phyloP scores from a whole-genome alignment of 371 early-diverging fungal species.

The Coemansia sp. region DNA sequence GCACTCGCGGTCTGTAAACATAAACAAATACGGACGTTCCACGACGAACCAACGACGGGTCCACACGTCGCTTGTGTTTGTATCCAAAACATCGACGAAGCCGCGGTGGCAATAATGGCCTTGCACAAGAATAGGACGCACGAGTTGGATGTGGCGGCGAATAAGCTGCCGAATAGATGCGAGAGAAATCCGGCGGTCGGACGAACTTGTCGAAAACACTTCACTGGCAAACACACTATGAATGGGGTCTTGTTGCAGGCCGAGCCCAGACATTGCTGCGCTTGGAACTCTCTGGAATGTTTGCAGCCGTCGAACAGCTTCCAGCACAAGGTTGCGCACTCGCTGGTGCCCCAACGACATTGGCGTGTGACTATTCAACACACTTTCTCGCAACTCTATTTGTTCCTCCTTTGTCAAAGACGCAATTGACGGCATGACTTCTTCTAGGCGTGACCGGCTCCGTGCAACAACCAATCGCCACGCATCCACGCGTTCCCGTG shows the following conservation, averaged over 20 bases:
- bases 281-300: conserved; percentile 8
- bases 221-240: not conserved
- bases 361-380: not conserved
- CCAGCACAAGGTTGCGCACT: conserved; percentile 2
- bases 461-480: conserved; percentile 41
- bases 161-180: conserved; percentile 2
- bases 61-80: conserved; percentile 68
- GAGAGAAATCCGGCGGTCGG: not conserved
- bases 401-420: not conserved
- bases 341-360: conserved; percentile 16
- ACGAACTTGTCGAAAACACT: not conserved
- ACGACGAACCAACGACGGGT: conserved; percentile 80
- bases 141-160: conserved; percentile 3
- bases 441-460: conserved; percentile 22
- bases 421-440: conserved; percentile 1
- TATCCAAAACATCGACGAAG: conserved; percentile 58
- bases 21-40: conserved; percentile 80
- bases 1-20: conserved; percentile 67
- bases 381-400: not conserved
- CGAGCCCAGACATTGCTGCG: not conserved
- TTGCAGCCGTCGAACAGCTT: conserved; percentile 14
- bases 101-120: conserved; percentile 59
- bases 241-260: conserved; percentile 26
- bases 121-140: conserved; percentile 23
- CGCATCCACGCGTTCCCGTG: conserved; percentile 10